Percentiles rank a stretch among this genome's conserved stretches.
These are phyloP conservation scores for Phytophthora lateralis DNA, from an alignment of 352 stramenopile species.

Conservation along the genomic window DNA sequence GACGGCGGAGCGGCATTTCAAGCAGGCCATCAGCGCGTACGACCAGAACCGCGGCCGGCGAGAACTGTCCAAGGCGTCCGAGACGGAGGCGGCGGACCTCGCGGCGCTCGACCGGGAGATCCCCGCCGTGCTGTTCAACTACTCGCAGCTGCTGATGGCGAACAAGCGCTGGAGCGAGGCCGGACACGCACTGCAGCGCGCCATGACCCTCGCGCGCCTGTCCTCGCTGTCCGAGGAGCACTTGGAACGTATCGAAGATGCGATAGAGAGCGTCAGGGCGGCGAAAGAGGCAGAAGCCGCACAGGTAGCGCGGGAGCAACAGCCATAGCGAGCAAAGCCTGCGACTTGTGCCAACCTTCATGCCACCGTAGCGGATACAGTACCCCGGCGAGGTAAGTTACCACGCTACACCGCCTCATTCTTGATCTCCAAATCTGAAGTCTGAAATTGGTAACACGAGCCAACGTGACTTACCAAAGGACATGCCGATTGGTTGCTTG, in stretches of 20 bases:
- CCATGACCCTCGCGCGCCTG: constrained; percentile 28
- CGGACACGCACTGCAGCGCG: constrained; percentile 24
- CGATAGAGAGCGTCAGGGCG: constrained; percentile 21
- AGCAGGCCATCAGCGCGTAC: constrained; percentile 35
- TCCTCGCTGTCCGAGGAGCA: constrained; percentile 31
- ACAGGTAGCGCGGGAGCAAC: constrained; percentile 13
- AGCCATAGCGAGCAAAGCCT: constrained; percentile 9
- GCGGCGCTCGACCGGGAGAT: constrained; percentile 41
- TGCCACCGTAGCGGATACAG: constrained; percentile 4
- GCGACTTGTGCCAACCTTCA: not conserved
- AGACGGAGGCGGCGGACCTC: constrained; percentile 27
- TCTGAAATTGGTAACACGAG: constrained; percentile 19
- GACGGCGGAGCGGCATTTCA: constrained; percentile 43
- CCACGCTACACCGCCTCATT: not conserved
- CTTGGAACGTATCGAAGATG: constrained; percentile 28
- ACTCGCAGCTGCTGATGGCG: constrained; percentile 36
- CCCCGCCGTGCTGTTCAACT: constrained; percentile 45
- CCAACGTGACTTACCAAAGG: constrained; percentile 7
- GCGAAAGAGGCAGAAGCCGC: constrained; percentile 19
- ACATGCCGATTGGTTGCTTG: constrained; percentile 9
- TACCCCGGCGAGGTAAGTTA: constrained; percentile 5
- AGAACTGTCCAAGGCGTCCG: constrained; percentile 34
- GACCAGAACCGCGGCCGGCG: constrained; percentile 35
- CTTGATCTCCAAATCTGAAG: constrained; percentile 3
- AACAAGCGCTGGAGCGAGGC: constrained; percentile 38